Evolutionary conservation across 2,329 filamentous ascomycete genomes (phyloP), one percentile per base, ranked within the genome.

Genomic region (Colletotrichum tofieldiae): DNA sequence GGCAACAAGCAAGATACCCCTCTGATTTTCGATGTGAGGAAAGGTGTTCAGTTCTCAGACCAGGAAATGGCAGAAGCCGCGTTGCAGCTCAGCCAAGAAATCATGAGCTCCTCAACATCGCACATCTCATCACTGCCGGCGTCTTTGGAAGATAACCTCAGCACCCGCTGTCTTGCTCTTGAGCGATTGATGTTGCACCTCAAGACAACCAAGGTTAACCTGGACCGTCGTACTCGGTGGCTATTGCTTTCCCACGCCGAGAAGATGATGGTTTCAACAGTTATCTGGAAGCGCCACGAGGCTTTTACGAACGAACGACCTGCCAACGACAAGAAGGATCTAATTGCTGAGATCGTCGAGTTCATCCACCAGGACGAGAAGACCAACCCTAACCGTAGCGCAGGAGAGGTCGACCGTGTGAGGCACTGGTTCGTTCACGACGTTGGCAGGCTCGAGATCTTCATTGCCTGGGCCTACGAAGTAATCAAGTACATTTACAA

Each of bases 401-500:
- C 87, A 29, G 92, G 91, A n/a, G 93, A 96, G 79, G 89, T 92
- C 12, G 94, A 98, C 78, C 86, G 89, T 9, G 91, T 98, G 20
- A 90, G 95, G n/a, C 91, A 94, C 76, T 98, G 94, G 91, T 97
- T 98, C 78, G 87, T 95, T 73, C 88, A 93, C 76, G 93, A 95
- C 77, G 86, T 95, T 41, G 89, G 90, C 81, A 88, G 89, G 37
- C 87, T 97, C 75, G 91, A 95, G 66, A 86, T 93, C 67, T 90
- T 96, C 54, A 87, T 97, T 59, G 93, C 93, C 0, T 96, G 93
- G 92, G 91, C 93, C 11, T 93, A 91, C 77, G 92, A 93, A 79
- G 91, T 91, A 18, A 92, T 96, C 80, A 94, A 93, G 79, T 89
- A 93, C 67, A 86, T 93, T 70, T 93, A 92, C 77, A 89, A 90